phyloP scores from a whole-genome alignment of 2,329 filamentous ascomycete genomes.

The Neonectria faginata region DNA sequence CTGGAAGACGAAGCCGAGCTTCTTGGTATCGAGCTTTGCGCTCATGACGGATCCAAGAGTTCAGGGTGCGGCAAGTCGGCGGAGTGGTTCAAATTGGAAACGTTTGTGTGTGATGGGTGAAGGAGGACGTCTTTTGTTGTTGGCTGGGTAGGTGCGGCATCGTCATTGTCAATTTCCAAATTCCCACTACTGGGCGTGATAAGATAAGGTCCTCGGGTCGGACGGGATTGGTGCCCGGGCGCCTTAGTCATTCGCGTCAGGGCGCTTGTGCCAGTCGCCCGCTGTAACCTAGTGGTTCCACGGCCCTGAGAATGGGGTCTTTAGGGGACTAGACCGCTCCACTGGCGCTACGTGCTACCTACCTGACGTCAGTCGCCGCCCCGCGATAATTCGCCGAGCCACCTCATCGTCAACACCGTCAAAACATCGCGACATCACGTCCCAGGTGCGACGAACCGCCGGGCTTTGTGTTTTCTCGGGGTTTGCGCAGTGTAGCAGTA shows the following conservation, averaged over 20 bases:
- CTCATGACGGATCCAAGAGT: slow-evolving; percentile 52
- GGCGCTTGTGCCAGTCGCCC: slow-evolving; percentile 16
- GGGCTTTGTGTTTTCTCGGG: not conserved
- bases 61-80: slow-evolving; percentile 30
- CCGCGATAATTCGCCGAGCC: slow-evolving; percentile 20
- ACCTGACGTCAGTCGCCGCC: slow-evolving; percentile 29
- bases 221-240: slow-evolving; percentile 29
- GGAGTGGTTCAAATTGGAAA: slow-evolving; percentile 30
- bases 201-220: slow-evolving; percentile 39
- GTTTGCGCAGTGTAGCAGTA: slow-evolving; percentile 38
- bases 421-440: slow-evolving; percentile 14
- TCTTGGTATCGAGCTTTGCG: slow-evolving; percentile 61
- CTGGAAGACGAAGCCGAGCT: slow-evolving; percentile 64
- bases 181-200: slow-evolving; percentile 33
- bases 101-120: slow-evolving; percentile 19
- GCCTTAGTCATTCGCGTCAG: slow-evolving; percentile 39
- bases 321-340: slow-evolving; percentile 14
- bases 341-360: slow-evolving; percentile 4
- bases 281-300: slow-evolving; percentile 27
- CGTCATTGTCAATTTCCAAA: slow-evolving; percentile 42
- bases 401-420: slow-evolving; percentile 8
- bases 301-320: slow-evolving; percentile 26
- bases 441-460: not conserved
- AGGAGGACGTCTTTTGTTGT: slow-evolving; percentile 2
- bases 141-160: slow-evolving; percentile 27